A percentile compares a stretch with the other conserved stretches of the same genome.
phyloP scores from a whole-genome alignment of 768 basidiomycete genomes.

The Xerocomellus intermedius region DNA sequence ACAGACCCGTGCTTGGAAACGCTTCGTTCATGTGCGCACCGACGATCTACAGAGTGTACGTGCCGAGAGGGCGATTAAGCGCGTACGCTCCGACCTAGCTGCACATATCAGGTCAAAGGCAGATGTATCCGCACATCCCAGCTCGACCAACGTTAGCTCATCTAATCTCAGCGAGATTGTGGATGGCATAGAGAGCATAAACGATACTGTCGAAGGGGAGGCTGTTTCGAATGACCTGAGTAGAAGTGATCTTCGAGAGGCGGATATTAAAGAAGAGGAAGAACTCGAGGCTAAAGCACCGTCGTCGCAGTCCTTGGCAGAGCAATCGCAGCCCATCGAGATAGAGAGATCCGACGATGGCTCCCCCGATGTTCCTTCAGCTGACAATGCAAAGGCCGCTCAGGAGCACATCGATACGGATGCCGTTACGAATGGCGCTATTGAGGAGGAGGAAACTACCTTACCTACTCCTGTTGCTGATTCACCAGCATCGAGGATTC shows the following conservation, averaged over 20 bases:
- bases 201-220: conserved; percentile 26
- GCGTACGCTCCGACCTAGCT: conserved; percentile 81
- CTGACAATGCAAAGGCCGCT: conserved; percentile 5
- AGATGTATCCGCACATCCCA: conserved; percentile 23
- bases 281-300: conserved; percentile 11
- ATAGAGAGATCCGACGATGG: conserved; percentile 26
- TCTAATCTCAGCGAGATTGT: conserved; percentile 33
- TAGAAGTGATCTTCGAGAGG: conserved; percentile 18
- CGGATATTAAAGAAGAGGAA: conserved; percentile 28
- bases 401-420: conserved; percentile 23
- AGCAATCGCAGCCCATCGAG: conserved; percentile 14
- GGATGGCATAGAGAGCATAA: conserved; percentile 32
- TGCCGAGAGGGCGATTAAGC: conserved; percentile 84
- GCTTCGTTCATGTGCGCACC: conserved; percentile 80
- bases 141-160: conserved; percentile 29
- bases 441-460: conserved; percentile 30
- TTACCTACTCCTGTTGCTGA: conserved; percentile 41
- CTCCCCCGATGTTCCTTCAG: conserved; percentile 11
- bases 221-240: conserved; percentile 13
- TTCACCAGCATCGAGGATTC: conserved; percentile 46
- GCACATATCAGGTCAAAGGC: conserved; percentile 54
- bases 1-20: conserved; percentile 71
- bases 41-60: conserved; percentile 88
- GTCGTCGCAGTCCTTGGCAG: conserved; percentile 5
- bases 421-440: conserved; percentile 18